Conservation (phyloP, 495 filamentous ascomycete species). For the Lepidopterella palustris region DNA sequence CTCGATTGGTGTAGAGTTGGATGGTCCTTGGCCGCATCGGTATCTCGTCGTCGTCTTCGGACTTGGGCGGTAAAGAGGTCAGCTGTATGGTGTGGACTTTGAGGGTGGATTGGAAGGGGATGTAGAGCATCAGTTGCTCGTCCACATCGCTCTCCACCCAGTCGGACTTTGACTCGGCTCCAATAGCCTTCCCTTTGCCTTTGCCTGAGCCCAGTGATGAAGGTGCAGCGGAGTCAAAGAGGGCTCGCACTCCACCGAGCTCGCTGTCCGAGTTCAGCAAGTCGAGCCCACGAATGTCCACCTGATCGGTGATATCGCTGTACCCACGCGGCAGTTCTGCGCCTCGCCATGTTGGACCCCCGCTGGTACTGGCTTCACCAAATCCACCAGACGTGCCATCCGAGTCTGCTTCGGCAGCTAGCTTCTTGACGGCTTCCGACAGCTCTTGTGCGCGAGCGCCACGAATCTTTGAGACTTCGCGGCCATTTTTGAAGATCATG, state of each 20-base stretch:
- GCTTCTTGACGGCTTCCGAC: constrained; percentile 60
- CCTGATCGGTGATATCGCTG: constrained; percentile 70
- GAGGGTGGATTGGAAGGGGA: constrained; percentile 80
- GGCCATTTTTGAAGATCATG: constrained; percentile 75
- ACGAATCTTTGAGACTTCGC: constrained; percentile 58
- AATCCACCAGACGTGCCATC: constrained; percentile 41
- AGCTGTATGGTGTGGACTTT: constrained; percentile 90
- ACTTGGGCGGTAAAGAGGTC: constrained; percentile 65
- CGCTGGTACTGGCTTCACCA: constrained; percentile 33
- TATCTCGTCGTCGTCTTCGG: constrained; percentile 52
- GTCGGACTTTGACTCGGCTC: constrained; percentile 49
- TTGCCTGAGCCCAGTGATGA: constrained; percentile 45
- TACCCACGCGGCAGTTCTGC: constrained; percentile 73
- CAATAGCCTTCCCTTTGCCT: constrained; percentile 46
- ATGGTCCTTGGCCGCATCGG: constrained; percentile 84
- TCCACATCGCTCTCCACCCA: constrained; percentile 99
- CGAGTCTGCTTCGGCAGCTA: constrained; percentile 61
- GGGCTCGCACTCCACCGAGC: constrained; percentile 57
- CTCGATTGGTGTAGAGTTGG: constrained; percentile 75
- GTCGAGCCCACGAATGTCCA: constrained; percentile 74
- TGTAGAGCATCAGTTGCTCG: constrained; percentile 90
- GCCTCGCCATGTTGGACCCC: constrained; percentile 55
- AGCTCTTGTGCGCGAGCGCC: constrained; percentile 68
- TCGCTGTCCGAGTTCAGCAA: constrained; percentile 76
- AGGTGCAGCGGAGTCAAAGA: constrained; percentile 68